Percentiles rank a stretch among this genome's conserved stretches.
Evolutionary conservation across 2,329 filamentous ascomycete species (phyloP).

Genomic region (Aureobasidium leucospermi): DNA sequence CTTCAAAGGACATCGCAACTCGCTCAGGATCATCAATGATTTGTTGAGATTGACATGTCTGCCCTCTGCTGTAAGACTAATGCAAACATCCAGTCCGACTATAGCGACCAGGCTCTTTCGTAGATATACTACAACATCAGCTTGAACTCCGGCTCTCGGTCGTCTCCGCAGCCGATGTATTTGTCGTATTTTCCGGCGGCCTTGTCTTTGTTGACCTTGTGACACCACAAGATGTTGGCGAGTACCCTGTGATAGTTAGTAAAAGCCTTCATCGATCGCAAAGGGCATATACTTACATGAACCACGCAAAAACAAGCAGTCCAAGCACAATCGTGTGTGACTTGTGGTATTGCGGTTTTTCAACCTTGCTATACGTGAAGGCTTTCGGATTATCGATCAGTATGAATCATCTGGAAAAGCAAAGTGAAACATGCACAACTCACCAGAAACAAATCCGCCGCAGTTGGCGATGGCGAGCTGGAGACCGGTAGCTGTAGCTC

Average conservation of each 20-base stretch:
- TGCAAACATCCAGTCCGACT: too few relatives aligned
- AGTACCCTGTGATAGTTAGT: conserved; percentile 39
- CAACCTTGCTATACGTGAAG: conserved; percentile 52
- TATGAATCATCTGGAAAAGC: too few relatives aligned
- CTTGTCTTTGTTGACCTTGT: conserved; percentile 59
- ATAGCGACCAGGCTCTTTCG: too few relatives aligned
- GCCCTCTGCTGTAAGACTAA: too few relatives aligned
- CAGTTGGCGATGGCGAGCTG: conserved; percentile 61
- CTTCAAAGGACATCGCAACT: too few relatives aligned
- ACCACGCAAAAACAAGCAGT: conserved; percentile 55
- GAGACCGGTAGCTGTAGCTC: conserved; percentile 58
- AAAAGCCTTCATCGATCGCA: too few relatives aligned
- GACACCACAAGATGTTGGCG: conserved; percentile 54
- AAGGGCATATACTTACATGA: too few relatives aligned
- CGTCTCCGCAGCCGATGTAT: conserved; percentile 52
- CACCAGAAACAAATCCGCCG: conserved; percentile 54
- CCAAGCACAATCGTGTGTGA: conserved; percentile 57
- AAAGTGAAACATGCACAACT: too few relatives aligned
- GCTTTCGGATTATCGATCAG: conserved; percentile 21
- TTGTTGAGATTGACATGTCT: too few relatives aligned
- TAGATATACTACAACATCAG: conserved; percentile 44
- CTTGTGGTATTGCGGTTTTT: conserved; percentile 52
- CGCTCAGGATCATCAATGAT: too few relatives aligned
- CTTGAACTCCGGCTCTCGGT: conserved; percentile 55
- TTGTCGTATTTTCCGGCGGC: conserved; percentile 50